Base-by-base conservation (phyloP, 2,329 filamentous ascomycete species). In the Hypocreales sp. region DNA sequence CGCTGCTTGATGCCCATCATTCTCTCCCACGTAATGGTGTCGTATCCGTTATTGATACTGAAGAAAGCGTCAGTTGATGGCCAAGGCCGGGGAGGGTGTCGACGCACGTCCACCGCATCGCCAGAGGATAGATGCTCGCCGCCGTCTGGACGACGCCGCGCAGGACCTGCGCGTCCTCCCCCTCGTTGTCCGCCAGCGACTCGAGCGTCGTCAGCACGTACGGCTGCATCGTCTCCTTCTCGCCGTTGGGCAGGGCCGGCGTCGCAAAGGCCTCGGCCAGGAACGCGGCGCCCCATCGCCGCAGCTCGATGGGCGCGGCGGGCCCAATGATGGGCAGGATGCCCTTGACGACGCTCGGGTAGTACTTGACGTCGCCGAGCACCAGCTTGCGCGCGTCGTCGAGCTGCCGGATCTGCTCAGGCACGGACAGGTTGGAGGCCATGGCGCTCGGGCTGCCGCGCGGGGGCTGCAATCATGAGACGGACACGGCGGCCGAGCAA, bases 211-310 rank as follows among this genome's bases (percentile, higher is more conserved):
- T 76, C 44, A 98, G 57, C 32, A 92, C 81, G 33, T 72, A 67
- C 33, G 82, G 61, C 39, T 77, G 74, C 56, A 90, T 63, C 34
- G 73, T 74, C 61, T 76, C 82, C 62, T 95, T 98, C 50, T 80
- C 74, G 28, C 76, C 65, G 32, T 71, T 62, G 13, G 76, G 61
- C 42, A 95, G 64, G 14, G 79, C 72, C n/a, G 92, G 90, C 33
- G 82, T 92, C 31, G 90, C 79, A 56, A 98, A 95, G 3, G 86
- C 84, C 60, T 98, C 90, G 31, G 87, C 84, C 23, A 98, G 64
- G 47, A 98, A 98, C 35, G 94, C 86, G 36, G 86, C 78, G 15
- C 87, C 90, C 90, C 90, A 98, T 77, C 86, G 66, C 53, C 84
- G 79, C 44, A 95, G 61, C 53, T 92, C 82, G 31, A 93, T 56